Percentiles rank a stretch among this genome's conserved stretches.
phyloP scores from a whole-genome alignment of 2,329 filamentous ascomycete species.

The Ceratocystis smalleyi region DNA sequence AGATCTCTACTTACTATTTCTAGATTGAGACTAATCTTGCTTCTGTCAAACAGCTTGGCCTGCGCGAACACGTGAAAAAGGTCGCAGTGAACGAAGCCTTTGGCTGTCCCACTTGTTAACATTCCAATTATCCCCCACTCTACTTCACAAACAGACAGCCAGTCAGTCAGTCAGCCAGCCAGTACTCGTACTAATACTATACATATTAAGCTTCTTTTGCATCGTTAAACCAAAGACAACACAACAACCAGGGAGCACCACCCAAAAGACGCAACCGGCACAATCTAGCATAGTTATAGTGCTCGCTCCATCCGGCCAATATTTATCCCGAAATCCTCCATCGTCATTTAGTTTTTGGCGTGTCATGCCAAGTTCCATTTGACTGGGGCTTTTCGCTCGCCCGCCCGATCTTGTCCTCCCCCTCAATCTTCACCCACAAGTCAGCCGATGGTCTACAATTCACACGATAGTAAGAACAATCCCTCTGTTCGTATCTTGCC shows the following conservation, averaged over 20 bases:
- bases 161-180: too few relatives aligned
- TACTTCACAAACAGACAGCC: too few relatives aligned
- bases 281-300: background rate
- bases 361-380: background rate
- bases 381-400: background rate
- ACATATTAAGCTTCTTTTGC: background rate
- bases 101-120: background rate
- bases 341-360: conserved; percentile 1
- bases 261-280: too few relatives aligned
- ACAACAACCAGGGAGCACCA: background rate
- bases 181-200: background rate
- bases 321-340: conserved; percentile 4
- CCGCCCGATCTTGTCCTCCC: background rate
- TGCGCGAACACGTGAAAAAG: background rate
- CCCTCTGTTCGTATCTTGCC: too few relatives aligned
- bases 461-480: too few relatives aligned
- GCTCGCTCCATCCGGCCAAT: conserved; percentile 4
- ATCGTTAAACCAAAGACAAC: background rate
- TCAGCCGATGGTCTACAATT: too few relatives aligned
- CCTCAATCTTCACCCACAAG: too few relatives aligned
- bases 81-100: background rate
- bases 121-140: background rate
- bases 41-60: background rate
- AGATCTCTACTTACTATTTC: background rate
- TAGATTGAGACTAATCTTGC: background rate